Evolutionary conservation across 129 eudicot genomes (phyloP), one percentile per base, ranked within the genome.

Genomic region (Chrysanthemum makinoi): DNA sequence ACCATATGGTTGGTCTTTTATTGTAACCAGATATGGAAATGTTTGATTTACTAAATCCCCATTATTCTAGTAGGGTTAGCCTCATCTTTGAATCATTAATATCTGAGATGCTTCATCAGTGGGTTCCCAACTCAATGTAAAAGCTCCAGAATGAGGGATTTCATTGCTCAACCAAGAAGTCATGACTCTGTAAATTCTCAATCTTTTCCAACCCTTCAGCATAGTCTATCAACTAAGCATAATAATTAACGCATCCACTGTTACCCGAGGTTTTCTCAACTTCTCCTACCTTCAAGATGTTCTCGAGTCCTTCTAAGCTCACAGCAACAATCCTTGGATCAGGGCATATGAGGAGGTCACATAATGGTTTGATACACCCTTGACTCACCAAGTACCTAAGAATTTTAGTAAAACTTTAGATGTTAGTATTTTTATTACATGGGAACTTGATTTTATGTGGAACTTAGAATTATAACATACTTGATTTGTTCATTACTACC

Each of bases 161-260:
- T 93, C 90, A 77, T 80, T 87, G 80, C 89, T 93, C 24, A 22
- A 22, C 24, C 24, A 22, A 22, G 24, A 22, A 22, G 75, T 85
- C 96, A 66, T 93, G 98, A 48, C 84, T 77, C 72, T 93, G 96
- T 62, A 93, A 74, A 68, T 85, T 89, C 66, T 93, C 98, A 15
- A 93, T 89, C 75, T 93, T 93, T 65, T 93, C 98, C 50, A 89
- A 75, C 5, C 98, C 98, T 70, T 93, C 95, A 11, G 95, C 91
- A 19, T 93, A 96, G 54, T 86, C 96, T 12, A 93, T 82, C 77
- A 93, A 52, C 62, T 89, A 95, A 12, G 98, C 95, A 80, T 65
- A 89, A 28, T 61, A 80, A 65, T 89, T 93, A 60, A 85, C 86
- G 28, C 76, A 95, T 69, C 89, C 91, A 44, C 86, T 56, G 77